Base-by-base conservation (phyloP, 805 yeast species). In the Candida montana region DNA sequence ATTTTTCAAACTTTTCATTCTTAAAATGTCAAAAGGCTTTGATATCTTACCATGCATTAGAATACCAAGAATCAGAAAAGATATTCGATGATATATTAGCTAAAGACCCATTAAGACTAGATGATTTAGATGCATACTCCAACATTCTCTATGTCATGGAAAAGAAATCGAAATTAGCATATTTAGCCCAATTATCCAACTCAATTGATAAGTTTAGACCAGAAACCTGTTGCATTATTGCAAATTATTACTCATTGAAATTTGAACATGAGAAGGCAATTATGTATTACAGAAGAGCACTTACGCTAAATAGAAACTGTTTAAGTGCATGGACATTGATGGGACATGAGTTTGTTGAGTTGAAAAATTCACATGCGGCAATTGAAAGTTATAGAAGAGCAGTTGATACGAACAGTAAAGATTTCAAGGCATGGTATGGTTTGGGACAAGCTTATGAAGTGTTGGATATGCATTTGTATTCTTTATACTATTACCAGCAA, bases 261-360 rank as follows among this genome's bases (percentile, higher is more conserved):
- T 86, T 89, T 47, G 95, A 93, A 52, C 99, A 93, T 62, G 97
- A 89, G 59, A 86, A 85, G 62, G 95, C 99, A 0, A 87, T 93
- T 46, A 79, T 83, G 79, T 89, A 88, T 63, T 93, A 90, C 57
- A 83, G 88, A 52, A 72, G 98, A 41, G 99, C 99, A 0, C 67
- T 93, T 30, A 77, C 86, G 0, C 68, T 93, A 45, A 85, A 89
- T 58, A 77, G 83, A 46, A 78, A 78, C 51, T 87, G 95, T 52
- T 67, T 89, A 16, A 78, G 88, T 48, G 97, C 98, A 0, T 93
- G 98, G 98, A 93, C 98, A 0, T 69, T 93, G 44, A 89, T 93
- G 96, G 99, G 99, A 10, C 99, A 93, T 63, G 99, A 93, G 64
- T 93, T 87, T 65, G 95, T 93, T 13, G 99, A 93, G 60, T 71